phyloP scores from a whole-genome alignment of 352 stramenopile species.

The Ophiocytium majus region DNA sequence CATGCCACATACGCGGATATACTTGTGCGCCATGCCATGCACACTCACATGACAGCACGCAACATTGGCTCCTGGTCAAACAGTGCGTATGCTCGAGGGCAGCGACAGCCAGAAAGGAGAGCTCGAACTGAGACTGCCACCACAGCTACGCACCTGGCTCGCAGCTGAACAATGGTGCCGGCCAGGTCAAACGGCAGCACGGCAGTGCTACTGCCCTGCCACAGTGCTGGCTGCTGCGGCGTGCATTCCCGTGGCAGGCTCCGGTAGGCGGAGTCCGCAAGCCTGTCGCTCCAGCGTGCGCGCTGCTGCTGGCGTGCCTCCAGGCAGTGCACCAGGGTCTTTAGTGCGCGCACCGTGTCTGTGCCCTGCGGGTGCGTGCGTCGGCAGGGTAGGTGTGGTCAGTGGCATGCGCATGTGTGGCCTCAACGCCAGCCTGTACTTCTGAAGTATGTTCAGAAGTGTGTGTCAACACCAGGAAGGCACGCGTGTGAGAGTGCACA shows the following conservation, averaged over 20 bases:
- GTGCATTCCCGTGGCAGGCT: constrained; percentile 28
- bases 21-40: no score
- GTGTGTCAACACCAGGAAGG: no score
- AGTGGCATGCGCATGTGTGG: no score
- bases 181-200: constrained; percentile 26
- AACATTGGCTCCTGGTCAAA: no score
- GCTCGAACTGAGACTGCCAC: no score
- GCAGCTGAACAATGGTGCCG: constrained; percentile 29
- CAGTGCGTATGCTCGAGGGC: no score
- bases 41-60: no score
- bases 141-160: constrained; percentile 18
- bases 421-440: no score
- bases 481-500: no score
- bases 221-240: constrained; percentile 27
- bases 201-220: constrained; percentile 1
- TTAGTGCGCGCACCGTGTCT: constrained; percentile 19
- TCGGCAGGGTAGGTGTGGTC: constrained; percentile 12
- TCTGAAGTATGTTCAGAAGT: no score
- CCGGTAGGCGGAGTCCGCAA: constrained; percentile 38
- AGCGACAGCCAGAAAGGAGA: no score
- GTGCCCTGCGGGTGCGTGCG: neutral
- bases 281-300: constrained; percentile 33
- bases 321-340: constrained; percentile 36
- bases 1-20: no score
- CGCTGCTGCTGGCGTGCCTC: constrained; percentile 38